Evolutionary conservation across 352 stramenopile genomes (phyloP).

Genomic region (Globisporangium viniferum): DNA sequence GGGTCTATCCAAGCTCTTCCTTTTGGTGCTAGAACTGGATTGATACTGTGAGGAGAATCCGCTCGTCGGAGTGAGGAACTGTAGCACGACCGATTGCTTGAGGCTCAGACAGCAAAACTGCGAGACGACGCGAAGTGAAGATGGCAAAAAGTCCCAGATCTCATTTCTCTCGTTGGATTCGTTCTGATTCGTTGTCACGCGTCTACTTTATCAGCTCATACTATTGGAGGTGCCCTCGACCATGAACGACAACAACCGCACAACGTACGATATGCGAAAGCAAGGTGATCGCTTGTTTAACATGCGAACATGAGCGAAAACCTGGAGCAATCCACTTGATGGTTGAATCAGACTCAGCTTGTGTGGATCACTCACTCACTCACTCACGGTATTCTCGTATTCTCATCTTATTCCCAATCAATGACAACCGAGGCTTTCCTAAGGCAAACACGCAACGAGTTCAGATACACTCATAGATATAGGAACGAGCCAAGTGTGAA

Average conservation of each 20-base stretch:
- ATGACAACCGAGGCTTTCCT: background rate
- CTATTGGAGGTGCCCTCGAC: background rate
- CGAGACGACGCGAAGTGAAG: background rate
- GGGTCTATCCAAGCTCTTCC: background rate
- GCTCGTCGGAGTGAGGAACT: too few relatives aligned
- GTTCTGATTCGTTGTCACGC: background rate
- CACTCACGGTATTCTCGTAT: background rate
- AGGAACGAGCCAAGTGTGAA: background rate
- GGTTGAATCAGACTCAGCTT: too few relatives aligned
- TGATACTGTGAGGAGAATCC: background rate
- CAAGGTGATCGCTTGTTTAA: background rate
- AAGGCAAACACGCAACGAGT: background rate
- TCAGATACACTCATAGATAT: background rate
- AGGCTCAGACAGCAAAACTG: background rate
- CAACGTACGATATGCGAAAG: background rate
- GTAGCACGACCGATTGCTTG: background rate
- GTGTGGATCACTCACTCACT: too few relatives aligned
- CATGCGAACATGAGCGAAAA: background rate
- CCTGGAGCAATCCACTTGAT: background rate
- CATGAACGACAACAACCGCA: background rate
- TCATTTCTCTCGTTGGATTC: background rate
- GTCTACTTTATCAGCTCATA: background rate
- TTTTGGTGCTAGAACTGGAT: background rate
- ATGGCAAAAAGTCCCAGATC: background rate
- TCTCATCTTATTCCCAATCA: background rate